Percentiles rank a stretch among this genome's conserved stretches.
phyloP scores from a whole-genome alignment of 805 yeast genomes.

The Candida vaughaniae region DNA sequence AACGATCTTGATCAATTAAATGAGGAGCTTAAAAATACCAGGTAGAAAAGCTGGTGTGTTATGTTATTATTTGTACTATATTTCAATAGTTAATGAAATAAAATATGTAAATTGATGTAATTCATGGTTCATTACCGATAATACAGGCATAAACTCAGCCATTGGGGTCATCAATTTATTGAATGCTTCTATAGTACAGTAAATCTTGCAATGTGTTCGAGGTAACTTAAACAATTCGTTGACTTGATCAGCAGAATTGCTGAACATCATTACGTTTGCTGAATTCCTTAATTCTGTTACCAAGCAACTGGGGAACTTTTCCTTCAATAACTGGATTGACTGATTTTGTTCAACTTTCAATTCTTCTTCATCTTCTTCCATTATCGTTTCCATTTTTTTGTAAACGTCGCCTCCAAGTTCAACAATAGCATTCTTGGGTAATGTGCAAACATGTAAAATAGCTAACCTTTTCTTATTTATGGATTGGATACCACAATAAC shows the following conservation, averaged over 20 bases:
- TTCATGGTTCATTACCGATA: constrained; percentile 11
- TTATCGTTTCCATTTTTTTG: constrained; percentile 37
- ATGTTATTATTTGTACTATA: constrained; percentile 4
- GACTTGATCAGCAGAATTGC: constrained; percentile 13
- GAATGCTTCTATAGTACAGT: constrained; percentile 6
- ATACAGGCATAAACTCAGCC: constrained; percentile 19
- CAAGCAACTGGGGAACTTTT: constrained; percentile 1
- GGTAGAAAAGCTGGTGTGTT: neutral
- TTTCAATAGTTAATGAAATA: constrained; percentile 18
- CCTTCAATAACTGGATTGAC: neutral
- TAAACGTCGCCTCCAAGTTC: constrained; percentile 76
- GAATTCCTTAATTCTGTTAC: constrained; percentile 1
- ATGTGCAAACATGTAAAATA: constrained; percentile 51
- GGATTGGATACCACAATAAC: constrained; percentile 26
- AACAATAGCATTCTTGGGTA: constrained; percentile 64
- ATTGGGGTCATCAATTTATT: neutral
- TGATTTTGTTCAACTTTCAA: constrained; percentile 2
- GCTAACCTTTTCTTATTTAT: constrained; percentile 31
- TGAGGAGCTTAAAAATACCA: constrained; percentile 7
- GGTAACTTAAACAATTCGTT: constrained; percentile 7
- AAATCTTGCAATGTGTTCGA: constrained; percentile 4
- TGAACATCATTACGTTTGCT: constrained; percentile 10
- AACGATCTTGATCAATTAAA: constrained; percentile 14
- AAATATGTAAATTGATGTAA: constrained; percentile 14
- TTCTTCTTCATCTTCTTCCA: constrained; percentile 32